Conservation (phyloP, 805 yeast species). For the Yarrowia phangngaensis region DNA sequence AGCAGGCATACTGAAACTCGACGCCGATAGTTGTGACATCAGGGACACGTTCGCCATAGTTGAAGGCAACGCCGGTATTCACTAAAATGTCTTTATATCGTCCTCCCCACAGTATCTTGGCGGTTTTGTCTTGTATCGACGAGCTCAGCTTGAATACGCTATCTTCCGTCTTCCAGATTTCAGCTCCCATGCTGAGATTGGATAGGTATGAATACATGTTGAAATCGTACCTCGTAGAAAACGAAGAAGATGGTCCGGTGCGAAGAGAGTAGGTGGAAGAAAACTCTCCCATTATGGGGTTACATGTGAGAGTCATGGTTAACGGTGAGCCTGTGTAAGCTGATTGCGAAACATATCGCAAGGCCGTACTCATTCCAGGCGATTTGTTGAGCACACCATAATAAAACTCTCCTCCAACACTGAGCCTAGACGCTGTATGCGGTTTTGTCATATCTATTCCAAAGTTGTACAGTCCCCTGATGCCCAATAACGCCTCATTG, state of each 20-base stretch:
- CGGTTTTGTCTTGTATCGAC: constrained; percentile 56
- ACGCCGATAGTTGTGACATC: constrained; percentile 54
- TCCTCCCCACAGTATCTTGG: constrained; percentile 83
- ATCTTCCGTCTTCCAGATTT: constrained; percentile 56
- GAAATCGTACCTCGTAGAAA: constrained; percentile 82
- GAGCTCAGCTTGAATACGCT: constrained; percentile 62
- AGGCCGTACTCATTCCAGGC: constrained; percentile 83
- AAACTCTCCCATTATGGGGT: constrained; percentile 86
- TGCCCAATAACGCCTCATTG: constrained; percentile 77
- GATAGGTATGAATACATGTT: constrained; percentile 88
- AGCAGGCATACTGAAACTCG: constrained; percentile 55
- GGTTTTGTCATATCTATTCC: constrained; percentile 36
- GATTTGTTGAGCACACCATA: constrained; percentile 77
- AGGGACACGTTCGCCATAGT: constrained; percentile 46
- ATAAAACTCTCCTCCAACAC: constrained; percentile 85
- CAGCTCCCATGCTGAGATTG: constrained; percentile 80
- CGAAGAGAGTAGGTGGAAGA: constrained; percentile 84
- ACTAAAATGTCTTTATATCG: constrained; percentile 72
- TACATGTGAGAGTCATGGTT: constrained; percentile 78
- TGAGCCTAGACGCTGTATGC: constrained; percentile 49
- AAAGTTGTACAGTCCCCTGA: constrained; percentile 71
- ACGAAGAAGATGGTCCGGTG: constrained; percentile 65
- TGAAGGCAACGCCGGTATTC: constrained; percentile 64
- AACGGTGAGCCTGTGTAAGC: constrained; percentile 85
- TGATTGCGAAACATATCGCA: constrained; percentile 80